Evolutionary conservation across 768 basidiomycete genomes (phyloP).

Genomic region (Erythrobasidium yunnanense): DNA sequence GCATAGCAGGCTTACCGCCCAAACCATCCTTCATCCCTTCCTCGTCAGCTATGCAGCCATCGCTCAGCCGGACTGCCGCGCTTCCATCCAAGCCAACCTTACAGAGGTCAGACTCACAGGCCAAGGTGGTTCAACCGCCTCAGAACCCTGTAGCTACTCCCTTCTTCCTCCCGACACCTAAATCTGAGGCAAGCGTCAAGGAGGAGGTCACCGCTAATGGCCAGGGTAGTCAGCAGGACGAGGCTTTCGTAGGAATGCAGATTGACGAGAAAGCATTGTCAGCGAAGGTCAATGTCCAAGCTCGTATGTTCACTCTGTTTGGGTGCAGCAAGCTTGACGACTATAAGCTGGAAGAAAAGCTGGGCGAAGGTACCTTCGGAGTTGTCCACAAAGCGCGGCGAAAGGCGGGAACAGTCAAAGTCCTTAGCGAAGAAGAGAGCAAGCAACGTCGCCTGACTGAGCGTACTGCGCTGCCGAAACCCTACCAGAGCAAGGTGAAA

Average conservation of each 20-base stretch:
- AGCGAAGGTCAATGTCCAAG: not conserved
- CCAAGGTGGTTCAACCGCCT: no score
- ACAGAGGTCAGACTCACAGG: no score
- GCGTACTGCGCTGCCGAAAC: not conserved
- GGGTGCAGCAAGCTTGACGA: conserved; percentile 50
- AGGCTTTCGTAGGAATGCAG: no score
- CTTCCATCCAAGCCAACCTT: no score
- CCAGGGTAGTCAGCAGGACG: no score
- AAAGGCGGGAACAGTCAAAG: not conserved
- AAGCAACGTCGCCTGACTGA: not conserved
- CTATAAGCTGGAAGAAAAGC: conserved; percentile 70
- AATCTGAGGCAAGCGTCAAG: not conserved
- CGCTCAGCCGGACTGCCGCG: no score
- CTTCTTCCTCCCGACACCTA: conserved; percentile 15
- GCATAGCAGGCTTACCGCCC: no score
- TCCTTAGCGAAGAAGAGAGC: not conserved
- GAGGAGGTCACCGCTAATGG: no score
- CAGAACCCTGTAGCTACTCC: not conserved
- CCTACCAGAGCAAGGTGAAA: conserved; percentile 4
- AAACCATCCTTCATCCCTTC: not conserved
- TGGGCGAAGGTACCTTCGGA: conserved; percentile 97
- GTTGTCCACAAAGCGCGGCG: conserved; percentile 44
- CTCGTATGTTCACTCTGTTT: not conserved
- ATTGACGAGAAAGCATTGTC: no score
- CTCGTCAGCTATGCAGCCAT: no score